Conservation (phyloP, 768 basidiomycete species). For the Boletus tomentosulus region DNA sequence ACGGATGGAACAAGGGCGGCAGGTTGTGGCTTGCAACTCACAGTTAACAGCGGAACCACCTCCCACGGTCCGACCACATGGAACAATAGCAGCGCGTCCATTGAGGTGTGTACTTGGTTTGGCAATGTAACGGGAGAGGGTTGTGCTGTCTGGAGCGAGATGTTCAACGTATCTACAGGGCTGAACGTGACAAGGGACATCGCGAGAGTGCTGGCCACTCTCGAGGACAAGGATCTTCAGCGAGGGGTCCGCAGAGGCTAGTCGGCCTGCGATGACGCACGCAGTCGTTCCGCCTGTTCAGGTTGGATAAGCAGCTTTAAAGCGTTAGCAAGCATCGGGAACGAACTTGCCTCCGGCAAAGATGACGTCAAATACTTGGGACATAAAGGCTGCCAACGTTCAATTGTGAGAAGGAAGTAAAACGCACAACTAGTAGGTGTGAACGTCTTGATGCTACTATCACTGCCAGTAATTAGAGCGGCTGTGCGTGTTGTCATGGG, state of each 20-base stretch:
- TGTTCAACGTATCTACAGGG: constrained; percentile 17
- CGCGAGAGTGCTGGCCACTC: constrained; percentile 18
- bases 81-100: constrained; percentile 11
- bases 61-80: constrained; percentile 20
- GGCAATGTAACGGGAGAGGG: constrained; percentile 8
- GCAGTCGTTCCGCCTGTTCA: constrained; percentile 23
- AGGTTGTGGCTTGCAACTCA: neutral
- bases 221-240: constrained; percentile 28
- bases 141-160: constrained; percentile 14
- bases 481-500: too few species aligned
- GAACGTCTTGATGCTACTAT: too few species aligned
- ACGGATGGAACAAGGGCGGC: neutral
- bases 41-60: constrained; percentile 25
- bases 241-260: constrained; percentile 21
- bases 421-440: too few species aligned
- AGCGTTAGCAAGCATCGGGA: neutral
- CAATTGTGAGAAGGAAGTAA: neutral
- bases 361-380: constrained; percentile 1
- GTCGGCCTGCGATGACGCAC: constrained; percentile 24
- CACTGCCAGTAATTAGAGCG: too few species aligned
- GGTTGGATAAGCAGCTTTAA: neutral
- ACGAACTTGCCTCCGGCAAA: constrained; percentile 3
- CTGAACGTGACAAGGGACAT: constrained; percentile 17
- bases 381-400: neutral
- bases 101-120: constrained; percentile 12